Base-by-base conservation (phyloP, 1,139 yeast genomes). In the Nakaseomyces sp. region DNA sequence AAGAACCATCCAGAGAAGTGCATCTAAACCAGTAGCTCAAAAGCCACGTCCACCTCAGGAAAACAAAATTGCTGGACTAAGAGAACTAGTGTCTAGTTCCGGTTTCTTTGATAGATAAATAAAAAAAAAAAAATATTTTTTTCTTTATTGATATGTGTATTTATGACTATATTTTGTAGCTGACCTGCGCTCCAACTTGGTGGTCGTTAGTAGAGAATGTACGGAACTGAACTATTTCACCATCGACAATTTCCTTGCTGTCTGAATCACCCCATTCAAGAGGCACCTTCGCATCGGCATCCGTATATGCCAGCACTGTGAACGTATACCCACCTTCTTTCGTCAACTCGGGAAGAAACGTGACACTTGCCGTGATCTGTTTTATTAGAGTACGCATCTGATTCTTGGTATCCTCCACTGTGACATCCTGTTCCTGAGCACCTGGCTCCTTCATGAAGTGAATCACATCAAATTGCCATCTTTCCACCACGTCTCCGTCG, bases 231-330 rank as follows among this genome's bases (percentile, higher is more conserved):
- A 88, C 95, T 38, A 72, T 69, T 18, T 78, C 77, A 3, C 76
- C 74, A 37, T 80, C 79, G 17, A 61, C 60, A 15, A 86, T 69
- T 42, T 76, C 72, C 50, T 75, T 74, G 6, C 78, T 73, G 54
- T 79, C 87, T 5, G 89, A 76, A 58, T 88, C 96, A 15, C 79
- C 78, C 97, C 96, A 89, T 58, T 87, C 95, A 20, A 71, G 67
- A 0, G 96, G 95, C 3, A 83, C 81, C 32, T 73, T 74, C 12
- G 82, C 77, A 48, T 76, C 76, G 2, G 81, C 81, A 51, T 82
- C 87, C 0, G 96, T 85, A 59, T 85, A 83, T 0, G 88, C 96
- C 48, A 88, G 68, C 1, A 89, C 94, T 56, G 85, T 88, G 63
- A 89, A 88, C 0, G 96, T 85, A 56, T 83, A 80, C 20, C 76